Base-by-base conservation (phyloP, 441 rosid genomes). In the Gossypium davidsonii region DNA sequence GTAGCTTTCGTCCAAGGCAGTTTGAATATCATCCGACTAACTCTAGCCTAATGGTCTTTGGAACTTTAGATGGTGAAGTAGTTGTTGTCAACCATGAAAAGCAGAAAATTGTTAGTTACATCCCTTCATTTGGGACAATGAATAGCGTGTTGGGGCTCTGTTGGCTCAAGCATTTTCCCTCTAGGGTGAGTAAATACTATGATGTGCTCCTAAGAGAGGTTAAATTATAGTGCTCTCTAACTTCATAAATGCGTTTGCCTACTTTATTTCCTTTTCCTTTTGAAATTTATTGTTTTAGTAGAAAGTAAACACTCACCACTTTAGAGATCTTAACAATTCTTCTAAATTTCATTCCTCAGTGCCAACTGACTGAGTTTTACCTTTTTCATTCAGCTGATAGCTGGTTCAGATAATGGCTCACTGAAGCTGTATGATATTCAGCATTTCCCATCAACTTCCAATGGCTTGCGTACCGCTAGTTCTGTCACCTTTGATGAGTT, bases 351-450 rank as follows among this genome's bases (percentile, higher is more conserved):
- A 55, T 44, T 58, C 20, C 6, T 17, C 20, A 10, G 17, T 52
- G 15, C 12, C 70, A 66, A 46, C 12, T 66, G 42, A 25, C 51
- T 48, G n/a, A n/a, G 42, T 48, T 71, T 34, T 7, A 12, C 11
- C 28, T 49, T 67, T 44, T 77, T 75, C 37, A 79, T 67, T 71
- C 89, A 94, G 99, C 93, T 92, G 76, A 87, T 94, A 80, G 96
- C 99, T 52, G 99, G 99, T 74, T 94, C 99, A 56, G 99, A 89
- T 79, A 89, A 91, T 67, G 99, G 99, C 44, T 88, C 97, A 12
- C 53, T 94, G 78, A 91, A 85, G 81, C 71, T 94, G 42, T 92
- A 85, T 44, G 92, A 94, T 71, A 81, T 90, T 73, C 84, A 86
- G 74, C 81, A 82, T 78, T 79, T 84, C 57, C 78, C 88, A 48